These are phyloP conservation scores for Metschnikowia amazonensis DNA, from an alignment of 805 yeast species.

Conservation along the genomic window DNA sequence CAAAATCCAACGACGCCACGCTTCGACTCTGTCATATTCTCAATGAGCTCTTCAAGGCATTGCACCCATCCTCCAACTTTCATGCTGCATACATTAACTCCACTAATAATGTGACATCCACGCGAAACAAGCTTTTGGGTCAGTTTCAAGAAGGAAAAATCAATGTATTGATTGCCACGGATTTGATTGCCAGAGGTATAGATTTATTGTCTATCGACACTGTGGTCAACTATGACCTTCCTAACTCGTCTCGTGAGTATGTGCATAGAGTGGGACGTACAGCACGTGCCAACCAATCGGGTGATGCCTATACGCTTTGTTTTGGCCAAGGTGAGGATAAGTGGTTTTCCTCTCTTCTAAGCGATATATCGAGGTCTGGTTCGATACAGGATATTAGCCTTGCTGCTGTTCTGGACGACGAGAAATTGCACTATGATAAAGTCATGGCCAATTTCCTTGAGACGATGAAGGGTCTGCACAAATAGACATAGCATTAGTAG, in stretches of 20 bases:
- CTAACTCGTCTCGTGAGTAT: constrained; percentile 83
- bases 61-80: constrained; percentile 11
- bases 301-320: constrained; percentile 71
- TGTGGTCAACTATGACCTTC: constrained; percentile 88
- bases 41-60: constrained; percentile 33
- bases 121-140: constrained; percentile 53
- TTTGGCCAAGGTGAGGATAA: constrained; percentile 74
- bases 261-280: constrained; percentile 97
- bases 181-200: constrained; percentile 93
- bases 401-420: constrained; percentile 21
- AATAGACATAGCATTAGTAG: neutral
- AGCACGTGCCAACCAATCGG: constrained; percentile 83
- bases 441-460: constrained; percentile 28
- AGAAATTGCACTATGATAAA: constrained; percentile 23
- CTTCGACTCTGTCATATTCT: constrained; percentile 70
- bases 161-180: constrained; percentile 70
- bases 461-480: constrained; percentile 6
- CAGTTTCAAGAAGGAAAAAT: constrained; percentile 54
- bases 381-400: constrained; percentile 18
- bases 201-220: constrained; percentile 67
- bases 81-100: constrained; percentile 51
- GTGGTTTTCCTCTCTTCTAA: constrained; percentile 51
- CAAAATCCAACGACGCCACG: constrained; percentile 81
- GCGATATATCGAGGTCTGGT: constrained; percentile 44
- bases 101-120: constrained; percentile 47